These are phyloP conservation scores for Ilyonectria sp. DNA, from an alignment of 2,329 filamentous ascomycete genomes.

Conservation along the genomic window DNA sequence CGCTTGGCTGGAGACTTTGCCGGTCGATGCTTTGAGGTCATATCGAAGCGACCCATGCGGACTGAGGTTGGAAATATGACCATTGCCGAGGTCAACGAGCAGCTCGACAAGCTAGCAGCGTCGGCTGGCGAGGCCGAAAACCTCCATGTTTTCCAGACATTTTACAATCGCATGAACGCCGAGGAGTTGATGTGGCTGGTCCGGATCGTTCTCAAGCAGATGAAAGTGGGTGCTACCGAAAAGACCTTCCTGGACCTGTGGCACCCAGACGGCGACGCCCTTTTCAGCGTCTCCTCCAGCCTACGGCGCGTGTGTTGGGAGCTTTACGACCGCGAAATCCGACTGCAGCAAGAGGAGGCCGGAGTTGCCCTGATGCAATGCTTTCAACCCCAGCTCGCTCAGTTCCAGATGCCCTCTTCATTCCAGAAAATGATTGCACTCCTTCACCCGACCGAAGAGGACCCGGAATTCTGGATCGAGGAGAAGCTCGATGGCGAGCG, in stretches of 20 bases:
- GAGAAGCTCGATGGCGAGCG: slow-evolving; percentile 97
- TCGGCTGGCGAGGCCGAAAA: slow-evolving; percentile 88
- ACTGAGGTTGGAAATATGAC: slow-evolving; percentile 83
- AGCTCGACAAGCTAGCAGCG: slow-evolving; percentile 83
- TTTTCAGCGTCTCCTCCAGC: slow-evolving; percentile 94
- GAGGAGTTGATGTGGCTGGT: slow-evolving; percentile 96
- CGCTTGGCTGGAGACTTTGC: slow-evolving; percentile 92
- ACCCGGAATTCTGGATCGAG: slow-evolving; percentile 93
- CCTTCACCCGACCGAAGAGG: slow-evolving; percentile 76
- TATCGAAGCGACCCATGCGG: slow-evolving; percentile 86
- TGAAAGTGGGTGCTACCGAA: slow-evolving; percentile 84
- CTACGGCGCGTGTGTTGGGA: slow-evolving; percentile 96
- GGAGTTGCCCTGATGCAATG: slow-evolving; percentile 91
- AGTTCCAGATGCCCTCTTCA: slow-evolving; percentile 85
- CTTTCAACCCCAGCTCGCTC: slow-evolving; percentile 95
- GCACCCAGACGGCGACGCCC: slow-evolving; percentile 82
- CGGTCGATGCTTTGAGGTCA: slow-evolving; percentile 87
- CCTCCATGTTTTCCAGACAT: slow-evolving; percentile 82
- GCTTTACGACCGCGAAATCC: slow-evolving; percentile 79
- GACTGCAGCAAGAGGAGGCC: slow-evolving; percentile 81
- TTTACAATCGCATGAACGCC: slow-evolving; percentile 93
- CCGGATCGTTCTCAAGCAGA: slow-evolving; percentile 88
- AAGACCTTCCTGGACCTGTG: slow-evolving; percentile 88
- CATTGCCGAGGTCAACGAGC: slow-evolving; percentile 90
- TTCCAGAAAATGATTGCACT: slow-evolving; percentile 85